Base-by-base conservation (phyloP, 2,329 filamentous ascomycete species). In the Diaporthe ilicicola region DNA sequence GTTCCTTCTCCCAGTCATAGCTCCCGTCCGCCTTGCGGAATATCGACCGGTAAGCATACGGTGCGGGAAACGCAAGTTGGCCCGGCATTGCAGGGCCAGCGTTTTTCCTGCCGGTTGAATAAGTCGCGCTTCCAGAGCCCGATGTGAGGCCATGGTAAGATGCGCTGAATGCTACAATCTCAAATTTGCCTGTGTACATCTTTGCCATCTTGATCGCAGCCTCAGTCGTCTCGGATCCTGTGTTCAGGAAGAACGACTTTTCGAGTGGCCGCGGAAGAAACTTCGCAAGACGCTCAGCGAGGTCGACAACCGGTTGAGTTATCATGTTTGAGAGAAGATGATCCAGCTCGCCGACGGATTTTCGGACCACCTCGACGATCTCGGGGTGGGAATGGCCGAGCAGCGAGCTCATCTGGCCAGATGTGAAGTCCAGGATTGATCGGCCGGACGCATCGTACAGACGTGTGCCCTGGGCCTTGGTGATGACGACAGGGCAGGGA, bases 171-270 rank as follows among this genome's bases (percentile, higher is more conserved):
- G 83, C 90, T 4, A 92, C 87, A 66, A 92, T 85, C 77, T 92
- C 90, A 73, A 89, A 91, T 50, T 88, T 90, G 2, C 89, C 88
- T 0, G 89, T 92, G 74, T 87, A 88, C 37, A 83, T 79, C 77
- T 92, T 92, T 3, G 90, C 90, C 75, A 92, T 84, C 69, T 89
- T 88, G 72, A 91, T 90, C 0, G 89, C 89, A 5, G 88, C 89
- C 74, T 92, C 90, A 59, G 82, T 87, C 1, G 80, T 82, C 76
- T 90, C 88, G 0, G 81, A 84, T 2, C 88, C 88, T 0, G 88
- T 90, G 73, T 81, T 87, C 4, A 90, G 79, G 73, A 90, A 89
- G 75, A 89, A 85, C 0, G 87, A 84, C 73, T 87, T 87, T 46
- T 86, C 82, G 0, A 90, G 80, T 0, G 81, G 81, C 0, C 77